These are phyloP conservation scores for Penicillium bialowiezense DNA, from an alignment of 495 filamentous ascomycete genomes.

Conservation along the genomic window DNA sequence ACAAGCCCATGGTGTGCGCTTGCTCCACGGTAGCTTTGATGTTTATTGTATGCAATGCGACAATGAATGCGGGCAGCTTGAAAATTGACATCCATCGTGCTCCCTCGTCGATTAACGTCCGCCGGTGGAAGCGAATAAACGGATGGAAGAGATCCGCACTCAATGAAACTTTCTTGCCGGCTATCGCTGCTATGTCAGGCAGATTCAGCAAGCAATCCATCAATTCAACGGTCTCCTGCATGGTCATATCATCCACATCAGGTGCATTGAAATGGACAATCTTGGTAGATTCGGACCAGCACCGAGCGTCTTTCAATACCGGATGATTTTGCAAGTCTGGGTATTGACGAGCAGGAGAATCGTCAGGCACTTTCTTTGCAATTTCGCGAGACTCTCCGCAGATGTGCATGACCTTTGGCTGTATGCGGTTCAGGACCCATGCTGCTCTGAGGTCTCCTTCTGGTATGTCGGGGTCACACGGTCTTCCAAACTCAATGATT, in stretches of 20 bases:
- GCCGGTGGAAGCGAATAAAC: neutral
- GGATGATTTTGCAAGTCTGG: too few relatives aligned
- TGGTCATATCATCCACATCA: neutral
- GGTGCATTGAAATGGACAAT: slow-evolving; percentile 1
- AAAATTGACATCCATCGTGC: neutral
- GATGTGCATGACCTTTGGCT: too few relatives aligned
- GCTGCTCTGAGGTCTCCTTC: neutral
- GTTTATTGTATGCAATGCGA: neutral
- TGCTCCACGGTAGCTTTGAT: neutral
- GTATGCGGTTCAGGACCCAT: neutral
- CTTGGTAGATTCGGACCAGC: neutral
- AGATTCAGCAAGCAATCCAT: too few relatives aligned
- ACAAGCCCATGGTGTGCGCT: neutral
- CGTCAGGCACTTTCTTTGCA: neutral
- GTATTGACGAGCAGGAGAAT: too few relatives aligned
- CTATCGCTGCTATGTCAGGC: too few relatives aligned
- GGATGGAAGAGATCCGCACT: slow-evolving; percentile 2
- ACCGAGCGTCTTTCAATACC: neutral
- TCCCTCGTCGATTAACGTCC: neutral
- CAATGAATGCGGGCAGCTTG: neutral
- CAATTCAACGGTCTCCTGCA: neutral
- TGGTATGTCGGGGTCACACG: slow-evolving; percentile 1
- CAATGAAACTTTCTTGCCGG: neutral
- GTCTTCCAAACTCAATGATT: neutral
- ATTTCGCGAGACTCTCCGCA: neutral